Base-by-base conservation (phyloP, 495 filamentous ascomycete species). In the Aspergillus carlsbadensis region DNA sequence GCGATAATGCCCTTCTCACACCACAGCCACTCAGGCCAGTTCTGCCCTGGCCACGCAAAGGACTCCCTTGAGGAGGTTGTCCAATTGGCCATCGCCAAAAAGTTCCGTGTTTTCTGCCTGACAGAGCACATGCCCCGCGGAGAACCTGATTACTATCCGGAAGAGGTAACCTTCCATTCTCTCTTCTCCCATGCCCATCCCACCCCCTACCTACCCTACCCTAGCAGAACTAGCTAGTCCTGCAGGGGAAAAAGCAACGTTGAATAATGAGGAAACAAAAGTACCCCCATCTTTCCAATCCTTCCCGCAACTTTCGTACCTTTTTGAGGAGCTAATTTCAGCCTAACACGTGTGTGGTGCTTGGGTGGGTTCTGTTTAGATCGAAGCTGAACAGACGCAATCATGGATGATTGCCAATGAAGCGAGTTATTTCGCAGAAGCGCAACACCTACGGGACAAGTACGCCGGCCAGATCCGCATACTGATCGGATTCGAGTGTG, bases 1-100 rank as follows among this genome's bases (percentile, higher is more conserved):
- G 48, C 18, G 14, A 98, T 98, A 20, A 98, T 98, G 94, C 92
- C 94, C 10, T 96, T 94, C 78, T 92, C 94, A n/a, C 94, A 97
- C 74, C 95, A 98, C 74, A 94, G 90, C 68, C 94, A 98, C 78
- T 97, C 92, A 44, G 95, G 94, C 47, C 89, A 98, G 72, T 98
- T 98, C 81, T 98, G 95, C 75, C 86, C 83, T 10, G 81, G 87
- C 63, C 94, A 98, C 76, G 94, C 93, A 20, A 81, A 86, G 66
- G 82, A 93, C 71, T 80, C 83, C 14, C 82, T 98, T 20, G 93
- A 96, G 66, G 86, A 90, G 58, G 82, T 98, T 54, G 78, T 98
- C 66, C 80, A 84, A 59, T 80, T 83, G 17, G 94, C 94, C 60
- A 92, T 98, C 69, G 66, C 74, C 45, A 78, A 84, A 54, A 86